Evolutionary conservation across 2,329 filamentous ascomycete genomes (phyloP), one percentile per base, ranked within the genome.

Genomic region (Exutisphaerella laricina): DNA sequence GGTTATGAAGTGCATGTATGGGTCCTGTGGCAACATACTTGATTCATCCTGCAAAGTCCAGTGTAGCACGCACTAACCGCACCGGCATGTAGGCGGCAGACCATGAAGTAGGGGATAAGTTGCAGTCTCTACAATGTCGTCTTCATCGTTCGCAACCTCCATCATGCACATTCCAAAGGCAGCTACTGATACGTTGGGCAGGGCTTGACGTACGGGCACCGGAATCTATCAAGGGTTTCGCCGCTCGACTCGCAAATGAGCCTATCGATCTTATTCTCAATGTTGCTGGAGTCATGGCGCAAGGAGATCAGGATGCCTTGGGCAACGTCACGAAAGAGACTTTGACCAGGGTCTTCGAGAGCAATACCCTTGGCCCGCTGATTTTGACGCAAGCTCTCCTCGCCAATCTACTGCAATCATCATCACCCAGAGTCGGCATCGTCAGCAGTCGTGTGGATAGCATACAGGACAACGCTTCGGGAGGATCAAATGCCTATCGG

Each of bases 341-440:
- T 9, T 54, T 72, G 8, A 52, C 61, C 22, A 55, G 49, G 9
- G 63, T 62, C 14, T 72, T 72, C 49, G 59, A 63, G 10, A 62
- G 68, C 48, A 73, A 72, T 52, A 64, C 68, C 1, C 69, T 68
- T 40, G 69, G 68, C 0, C 68, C 69, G 0, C 55, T 73, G 7
- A 57, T 72, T 3, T 57, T 73, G 0, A 70, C 66, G 1, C 67
- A 71, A 56, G 64, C 68, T 1, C 59, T 72, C 1, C 57, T 72
- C 5, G 66, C 66, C 4, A 70, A 67, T 40, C 46, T 72, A 7
- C 51, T 66, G 17, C 48, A 51, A 6, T 54, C 49, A 1, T 12
- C 45, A 4, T 48, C 49, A 8, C 62, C 68, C 1, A 57, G 61
- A 16, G 58, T 71, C 4, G 68, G 61, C 1, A 67, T 70, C 38